Percentiles rank a stretch among this genome's conserved stretches.
phyloP scores from a whole-genome alignment of 2,329 filamentous ascomycete genomes.

The Coniochaeta sp. region DNA sequence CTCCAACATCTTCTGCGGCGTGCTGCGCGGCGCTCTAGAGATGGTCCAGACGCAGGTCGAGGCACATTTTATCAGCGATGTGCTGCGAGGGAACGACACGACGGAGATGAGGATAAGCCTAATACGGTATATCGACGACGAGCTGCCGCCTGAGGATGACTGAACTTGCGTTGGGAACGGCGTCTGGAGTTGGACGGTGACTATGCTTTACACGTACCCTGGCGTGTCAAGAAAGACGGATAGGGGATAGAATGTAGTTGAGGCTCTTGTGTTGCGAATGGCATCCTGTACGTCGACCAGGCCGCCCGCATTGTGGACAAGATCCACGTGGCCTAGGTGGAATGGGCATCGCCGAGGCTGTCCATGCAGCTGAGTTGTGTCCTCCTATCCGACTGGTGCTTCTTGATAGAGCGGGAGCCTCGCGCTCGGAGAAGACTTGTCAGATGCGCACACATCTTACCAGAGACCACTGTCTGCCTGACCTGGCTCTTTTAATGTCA shows the following conservation, averaged over 20 bases:
- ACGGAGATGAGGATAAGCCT: constrained; percentile 95
- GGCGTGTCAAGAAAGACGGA: not conserved
- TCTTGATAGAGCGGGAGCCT: too few relatives aligned
- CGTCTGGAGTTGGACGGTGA: not conserved
- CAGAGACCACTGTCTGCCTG: too few relatives aligned
- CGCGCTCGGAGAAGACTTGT: too few relatives aligned
- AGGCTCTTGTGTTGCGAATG: not conserved
- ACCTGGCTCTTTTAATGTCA: too few relatives aligned
- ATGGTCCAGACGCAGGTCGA: constrained; percentile 99
- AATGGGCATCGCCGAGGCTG: too few relatives aligned
- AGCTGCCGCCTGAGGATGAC: constrained; percentile 94
- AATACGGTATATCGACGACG: constrained; percentile 92
- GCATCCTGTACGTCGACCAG: too few relatives aligned
- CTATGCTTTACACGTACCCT: not conserved
- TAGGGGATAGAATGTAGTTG: not conserved
- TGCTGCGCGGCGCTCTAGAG: constrained; percentile 83
- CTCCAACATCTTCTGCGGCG: constrained; percentile 92
- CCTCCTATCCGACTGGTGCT: too few relatives aligned
- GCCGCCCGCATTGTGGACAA: too few relatives aligned
- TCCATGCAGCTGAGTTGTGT: too few relatives aligned
- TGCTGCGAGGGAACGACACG: constrained; percentile 86
- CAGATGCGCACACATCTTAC: too few relatives aligned
- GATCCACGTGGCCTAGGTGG: too few relatives aligned
- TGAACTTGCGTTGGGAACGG: constrained; percentile 32
- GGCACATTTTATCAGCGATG: constrained; percentile 90